Conservation (phyloP, 352 stramenopile genomes). For the Bremia lactucae region DNA sequence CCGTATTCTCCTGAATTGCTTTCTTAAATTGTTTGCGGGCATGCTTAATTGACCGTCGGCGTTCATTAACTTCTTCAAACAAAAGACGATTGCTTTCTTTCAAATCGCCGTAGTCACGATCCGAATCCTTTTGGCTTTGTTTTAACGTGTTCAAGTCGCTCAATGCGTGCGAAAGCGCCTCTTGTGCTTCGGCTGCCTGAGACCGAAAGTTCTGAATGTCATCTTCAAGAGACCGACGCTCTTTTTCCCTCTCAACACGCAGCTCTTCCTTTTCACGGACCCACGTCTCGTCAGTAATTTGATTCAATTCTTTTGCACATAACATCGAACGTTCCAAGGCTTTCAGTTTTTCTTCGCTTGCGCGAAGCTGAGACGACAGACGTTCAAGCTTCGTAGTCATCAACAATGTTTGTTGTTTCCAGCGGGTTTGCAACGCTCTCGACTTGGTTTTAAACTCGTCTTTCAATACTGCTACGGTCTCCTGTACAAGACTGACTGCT, state of each 20-base stretch:
- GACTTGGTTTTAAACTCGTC: constrained; percentile 36
- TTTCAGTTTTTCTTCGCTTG: constrained; percentile 42
- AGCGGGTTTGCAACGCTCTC: constrained; percentile 24
- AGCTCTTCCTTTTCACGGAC: constrained; percentile 33
- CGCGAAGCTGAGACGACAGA: constrained; percentile 28
- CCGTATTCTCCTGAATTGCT: constrained; percentile 53
- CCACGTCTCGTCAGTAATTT: constrained; percentile 32
- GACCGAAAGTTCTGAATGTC: constrained; percentile 29
- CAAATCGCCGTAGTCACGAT: constrained; percentile 30
- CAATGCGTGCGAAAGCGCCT: constrained; percentile 21
- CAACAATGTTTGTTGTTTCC: constrained; percentile 32
- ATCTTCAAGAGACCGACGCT: constrained; percentile 32
- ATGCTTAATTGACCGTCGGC: constrained; percentile 35
- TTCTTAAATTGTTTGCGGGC: constrained; percentile 48
- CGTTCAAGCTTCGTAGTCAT: constrained; percentile 33
- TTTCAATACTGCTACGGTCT: constrained; percentile 27
- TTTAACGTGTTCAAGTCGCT: constrained; percentile 24
- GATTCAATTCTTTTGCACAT: constrained; percentile 34
- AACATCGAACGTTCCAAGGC: constrained; percentile 30
- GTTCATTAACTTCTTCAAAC: constrained; percentile 46
- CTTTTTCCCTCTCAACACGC: constrained; percentile 29
- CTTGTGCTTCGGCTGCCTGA: constrained; percentile 23
- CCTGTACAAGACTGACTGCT: constrained; percentile 18
- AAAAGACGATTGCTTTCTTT: constrained; percentile 64
- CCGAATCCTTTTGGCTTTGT: constrained; percentile 11